A percentile compares a stretch with the other conserved stretches of the same genome.
Evolutionary conservation across 2,329 filamentous ascomycete genomes (phyloP).

Genomic region (Pezicula neosporulosa): DNA sequence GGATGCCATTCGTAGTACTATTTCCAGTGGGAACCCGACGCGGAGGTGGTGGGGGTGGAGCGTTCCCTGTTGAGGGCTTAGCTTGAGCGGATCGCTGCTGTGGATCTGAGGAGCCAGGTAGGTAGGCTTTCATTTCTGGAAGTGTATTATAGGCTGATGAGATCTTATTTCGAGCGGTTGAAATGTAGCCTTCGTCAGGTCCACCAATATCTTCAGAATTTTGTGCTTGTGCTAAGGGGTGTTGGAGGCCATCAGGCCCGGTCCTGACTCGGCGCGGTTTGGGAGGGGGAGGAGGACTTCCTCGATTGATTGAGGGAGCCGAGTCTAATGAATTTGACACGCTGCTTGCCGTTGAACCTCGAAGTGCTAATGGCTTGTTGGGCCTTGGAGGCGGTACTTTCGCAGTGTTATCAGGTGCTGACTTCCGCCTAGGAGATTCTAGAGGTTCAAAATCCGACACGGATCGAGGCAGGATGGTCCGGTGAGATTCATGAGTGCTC

Average conservation of each 20-base stretch:
- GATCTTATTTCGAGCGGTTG: slow-evolving; percentile 24
- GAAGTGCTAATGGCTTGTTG: slow-evolving; percentile 52
- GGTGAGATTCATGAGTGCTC: slow-evolving; percentile 31
- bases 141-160: slow-evolving; percentile 27
- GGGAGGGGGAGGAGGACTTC: slow-evolving; percentile 31
- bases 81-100: not conserved
- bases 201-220: slow-evolving; percentile 19
- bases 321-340: slow-evolving; percentile 27
- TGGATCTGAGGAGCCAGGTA: slow-evolving; percentile 14
- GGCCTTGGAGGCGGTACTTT: slow-evolving; percentile 50
- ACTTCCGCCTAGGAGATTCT: slow-evolving; percentile 27
- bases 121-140: slow-evolving; percentile 26
- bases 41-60: slow-evolving; percentile 17
- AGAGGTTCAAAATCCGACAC: slow-evolving; percentile 18
- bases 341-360: slow-evolving; percentile 32
- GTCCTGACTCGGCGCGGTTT: slow-evolving; percentile 16
- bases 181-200: slow-evolving; percentile 21
- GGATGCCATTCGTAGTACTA: slow-evolving; percentile 5
- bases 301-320: slow-evolving; percentile 37
- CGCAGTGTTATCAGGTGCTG: slow-evolving; percentile 11
- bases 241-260: slow-evolving; percentile 6
- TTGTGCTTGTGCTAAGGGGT: slow-evolving; percentile 23
- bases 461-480: slow-evolving; percentile 22
- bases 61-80: slow-evolving; percentile 7
- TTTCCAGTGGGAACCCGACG: slow-evolving; percentile 8